phyloP scores from a whole-genome alignment of 257 asterid species.

The Solanum pennellii region DNA sequence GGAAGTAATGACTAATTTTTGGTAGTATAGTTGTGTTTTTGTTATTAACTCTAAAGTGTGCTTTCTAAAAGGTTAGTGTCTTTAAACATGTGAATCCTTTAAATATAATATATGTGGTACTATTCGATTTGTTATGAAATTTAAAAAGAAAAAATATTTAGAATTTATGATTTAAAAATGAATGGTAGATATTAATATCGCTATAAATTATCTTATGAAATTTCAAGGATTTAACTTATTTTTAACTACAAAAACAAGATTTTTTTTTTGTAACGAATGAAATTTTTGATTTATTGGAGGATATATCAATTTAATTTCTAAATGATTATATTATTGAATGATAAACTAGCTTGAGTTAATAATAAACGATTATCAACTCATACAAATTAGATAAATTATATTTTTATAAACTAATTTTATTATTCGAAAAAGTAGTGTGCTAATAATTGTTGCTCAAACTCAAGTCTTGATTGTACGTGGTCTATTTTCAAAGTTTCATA shows the following conservation, averaged over 20 bases:
- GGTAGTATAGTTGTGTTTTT: neutral
- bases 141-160: too few relatives aligned
- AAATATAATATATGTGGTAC: too few relatives aligned
- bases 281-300: neutral
- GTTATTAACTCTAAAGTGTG: neutral
- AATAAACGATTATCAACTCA: neutral
- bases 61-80: neutral
- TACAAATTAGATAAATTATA: neutral
- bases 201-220: neutral
- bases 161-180: neutral
- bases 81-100: neutral
- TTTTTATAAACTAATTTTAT: neutral
- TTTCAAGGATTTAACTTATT: neutral
- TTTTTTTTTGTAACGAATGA: neutral
- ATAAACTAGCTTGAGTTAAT: neutral
- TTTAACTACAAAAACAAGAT: neutral
- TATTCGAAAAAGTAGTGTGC: neutral
- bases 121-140: neutral
- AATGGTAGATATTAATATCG: too few relatives aligned
- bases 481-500: neutral
- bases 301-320: neutral
- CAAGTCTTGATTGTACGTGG: neutral
- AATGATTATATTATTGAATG: neutral
- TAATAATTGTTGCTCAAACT: neutral
- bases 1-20: neutral